These are phyloP conservation scores for Kluyveromyces aestuarii DNA, from an alignment of 805 yeast species.

Conservation along the genomic window DNA sequence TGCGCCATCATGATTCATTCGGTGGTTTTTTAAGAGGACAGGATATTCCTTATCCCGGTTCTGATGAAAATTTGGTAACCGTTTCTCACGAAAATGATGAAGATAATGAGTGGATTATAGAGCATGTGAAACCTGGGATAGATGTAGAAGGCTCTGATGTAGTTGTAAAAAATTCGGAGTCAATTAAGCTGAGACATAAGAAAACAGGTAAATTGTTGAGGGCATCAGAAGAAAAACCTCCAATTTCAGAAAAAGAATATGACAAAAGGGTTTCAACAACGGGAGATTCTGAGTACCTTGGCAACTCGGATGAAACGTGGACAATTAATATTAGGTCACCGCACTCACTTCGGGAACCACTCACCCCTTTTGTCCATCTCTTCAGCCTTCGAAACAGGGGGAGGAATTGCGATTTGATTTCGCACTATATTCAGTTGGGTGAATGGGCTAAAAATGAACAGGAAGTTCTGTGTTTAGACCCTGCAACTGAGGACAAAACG, in stretches of 20 bases:
- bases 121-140: conserved; percentile 27
- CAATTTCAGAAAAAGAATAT: conserved; percentile 85
- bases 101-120: conserved; percentile 71
- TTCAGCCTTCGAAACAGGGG: conserved; percentile 62
- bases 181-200: conserved; percentile 61
- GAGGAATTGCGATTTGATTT: conserved; percentile 59
- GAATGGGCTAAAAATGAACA: conserved; percentile 77
- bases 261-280: conserved; percentile 71
- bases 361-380: conserved; percentile 26
- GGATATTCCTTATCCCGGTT: conserved; percentile 53
- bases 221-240: conserved; percentile 66
- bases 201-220: conserved; percentile 58
- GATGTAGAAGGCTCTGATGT: conserved; percentile 19
- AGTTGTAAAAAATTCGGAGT: conserved; percentile 43
- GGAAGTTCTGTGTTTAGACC: conserved; percentile 80
- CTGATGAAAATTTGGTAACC: conserved; percentile 73
- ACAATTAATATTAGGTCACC: conserved; percentile 40
- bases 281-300: conserved; percentile 53
- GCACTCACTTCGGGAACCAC: conserved; percentile 22
- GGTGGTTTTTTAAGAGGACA: conserved; percentile 84
- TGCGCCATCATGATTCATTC: conserved; percentile 59
- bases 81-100: conserved; percentile 49
- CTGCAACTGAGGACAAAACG: conserved; percentile 58
- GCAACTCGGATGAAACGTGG: conserved; percentile 65
- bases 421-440: conserved; percentile 72